Evolutionary conservation across 805 yeast genomes (phyloP).

Genomic region (Starmera dryadoides): DNA sequence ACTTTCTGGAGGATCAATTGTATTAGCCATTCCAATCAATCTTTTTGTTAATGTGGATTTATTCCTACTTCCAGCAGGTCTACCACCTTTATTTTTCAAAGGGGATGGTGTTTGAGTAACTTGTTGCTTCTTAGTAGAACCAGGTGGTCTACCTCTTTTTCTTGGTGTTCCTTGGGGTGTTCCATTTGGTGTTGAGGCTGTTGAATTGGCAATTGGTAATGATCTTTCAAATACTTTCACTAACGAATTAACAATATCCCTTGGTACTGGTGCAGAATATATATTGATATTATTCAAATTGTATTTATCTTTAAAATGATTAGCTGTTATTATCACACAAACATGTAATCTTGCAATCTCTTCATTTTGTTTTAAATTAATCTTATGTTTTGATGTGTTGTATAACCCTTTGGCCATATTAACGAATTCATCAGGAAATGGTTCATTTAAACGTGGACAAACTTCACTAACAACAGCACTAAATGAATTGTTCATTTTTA

Average conservation of each 20-base stretch:
- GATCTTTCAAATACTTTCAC: conserved; percentile 13
- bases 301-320: conserved; percentile 34
- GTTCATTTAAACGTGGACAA: conserved; percentile 38
- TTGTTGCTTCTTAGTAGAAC: not conserved
- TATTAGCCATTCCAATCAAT: conserved; percentile 23
- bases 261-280: conserved; percentile 53
- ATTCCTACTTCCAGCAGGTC: conserved; percentile 14
- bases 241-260: conserved; percentile 30
- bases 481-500: not conserved
- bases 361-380: conserved; percentile 40
- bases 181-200: not conserved
- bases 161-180: not conserved
- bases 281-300: conserved; percentile 41
- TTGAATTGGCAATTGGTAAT: not conserved
- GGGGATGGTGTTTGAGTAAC: conserved; percentile 7
- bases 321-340: conserved; percentile 57
- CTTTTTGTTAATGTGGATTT: conserved; percentile 21
- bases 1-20: conserved; percentile 11
- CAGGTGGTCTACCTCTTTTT: conserved; percentile 4
- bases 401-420: conserved; percentile 24
- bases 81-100: conserved; percentile 11
- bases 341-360: conserved; percentile 64
- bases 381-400: conserved; percentile 43
- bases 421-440: conserved; percentile 34
- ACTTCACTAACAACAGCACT: conserved; percentile 37